These are phyloP conservation scores for Ceriops tagal DNA, from an alignment of 345 rosid genomes.

Conservation along the genomic window DNA sequence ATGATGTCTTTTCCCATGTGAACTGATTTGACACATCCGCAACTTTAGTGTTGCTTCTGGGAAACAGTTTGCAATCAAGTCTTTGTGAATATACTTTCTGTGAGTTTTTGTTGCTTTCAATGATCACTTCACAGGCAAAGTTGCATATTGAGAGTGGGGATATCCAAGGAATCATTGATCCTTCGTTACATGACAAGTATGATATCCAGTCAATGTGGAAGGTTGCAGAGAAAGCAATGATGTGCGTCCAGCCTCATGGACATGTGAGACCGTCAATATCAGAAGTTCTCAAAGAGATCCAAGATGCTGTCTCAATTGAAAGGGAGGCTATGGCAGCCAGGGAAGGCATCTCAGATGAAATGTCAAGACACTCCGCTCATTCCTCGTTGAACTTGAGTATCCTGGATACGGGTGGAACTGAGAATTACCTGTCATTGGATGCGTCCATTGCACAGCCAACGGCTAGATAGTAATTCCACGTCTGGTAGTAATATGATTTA, in stretches of 20 bases:
- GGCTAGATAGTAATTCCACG: constrained; percentile 47
- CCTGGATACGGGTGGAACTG: constrained; percentile 48
- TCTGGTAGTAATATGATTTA: not conserved
- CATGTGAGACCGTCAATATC: constrained; percentile 91
- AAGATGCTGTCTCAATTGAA: constrained; percentile 82
- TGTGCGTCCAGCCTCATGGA: constrained; percentile 91
- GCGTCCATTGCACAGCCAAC: constrained; percentile 62
- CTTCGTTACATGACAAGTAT: constrained; percentile 51
- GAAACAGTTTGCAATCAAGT: not conserved
- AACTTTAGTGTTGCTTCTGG: too few species aligned
- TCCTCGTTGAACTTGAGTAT: constrained; percentile 61
- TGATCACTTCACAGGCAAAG: constrained; percentile 54
- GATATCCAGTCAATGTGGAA: constrained; percentile 99
- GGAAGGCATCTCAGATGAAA: constrained; percentile 72
- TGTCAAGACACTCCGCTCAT: constrained; percentile 62
- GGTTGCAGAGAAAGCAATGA: constrained; percentile 88
- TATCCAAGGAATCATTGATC: constrained; percentile 88
- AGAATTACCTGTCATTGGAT: constrained; percentile 52
- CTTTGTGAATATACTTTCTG: not conserved
- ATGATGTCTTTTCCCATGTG: too few species aligned
- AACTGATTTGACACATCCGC: too few species aligned
- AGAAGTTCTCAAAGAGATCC: constrained; percentile 89
- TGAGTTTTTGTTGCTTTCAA: constrained; percentile 5
- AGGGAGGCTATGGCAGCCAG: constrained; percentile 46
- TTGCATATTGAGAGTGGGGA: constrained; percentile 92